These are phyloP conservation scores for Micromonas commoda DNA, from an alignment of 139 green algal genomes.

Conservation along the genomic window DNA sequence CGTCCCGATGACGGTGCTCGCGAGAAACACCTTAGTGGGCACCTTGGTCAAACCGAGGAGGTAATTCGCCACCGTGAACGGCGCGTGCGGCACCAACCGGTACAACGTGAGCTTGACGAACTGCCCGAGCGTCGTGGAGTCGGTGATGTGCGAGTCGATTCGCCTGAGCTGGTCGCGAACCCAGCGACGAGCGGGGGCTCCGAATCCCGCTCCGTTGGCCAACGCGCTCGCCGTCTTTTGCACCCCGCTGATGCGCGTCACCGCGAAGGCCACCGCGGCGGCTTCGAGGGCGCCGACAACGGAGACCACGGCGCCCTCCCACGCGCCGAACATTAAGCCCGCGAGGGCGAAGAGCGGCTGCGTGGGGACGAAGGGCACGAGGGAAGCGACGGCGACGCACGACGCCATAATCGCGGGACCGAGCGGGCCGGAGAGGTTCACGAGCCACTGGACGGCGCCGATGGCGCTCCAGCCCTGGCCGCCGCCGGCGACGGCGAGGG, in stretches of 20 bases:
- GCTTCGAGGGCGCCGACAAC: background rate
- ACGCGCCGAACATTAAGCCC: slow-evolving; percentile 17
- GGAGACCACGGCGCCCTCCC: background rate
- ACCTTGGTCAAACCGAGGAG: background rate
- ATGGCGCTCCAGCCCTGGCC: background rate
- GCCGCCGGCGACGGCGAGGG: background rate
- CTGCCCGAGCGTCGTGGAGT: background rate
- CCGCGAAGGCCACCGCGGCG: background rate
- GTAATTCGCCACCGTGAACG: slow-evolving; percentile 20
- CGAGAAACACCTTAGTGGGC: background rate
- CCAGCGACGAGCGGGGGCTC: background rate
- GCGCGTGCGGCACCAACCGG: slow-evolving; percentile 7
- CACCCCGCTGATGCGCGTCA: background rate
- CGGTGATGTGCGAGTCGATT: too few species aligned
- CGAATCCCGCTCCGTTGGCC: background rate
- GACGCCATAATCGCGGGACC: background rate
- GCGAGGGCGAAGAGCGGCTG: slow-evolving; percentile 3
- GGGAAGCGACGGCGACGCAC: background rate
- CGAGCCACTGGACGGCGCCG: too few species aligned
- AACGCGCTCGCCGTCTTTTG: background rate
- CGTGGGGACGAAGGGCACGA: slow-evolving; percentile 17
- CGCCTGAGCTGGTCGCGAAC: background rate
- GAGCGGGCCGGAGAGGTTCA: background rate
- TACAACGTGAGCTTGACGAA: background rate
- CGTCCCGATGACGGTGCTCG: background rate